Evolutionary conservation across 768 basidiomycete species (phyloP).

Genomic region (Cystobasidium onofrii): DNA sequence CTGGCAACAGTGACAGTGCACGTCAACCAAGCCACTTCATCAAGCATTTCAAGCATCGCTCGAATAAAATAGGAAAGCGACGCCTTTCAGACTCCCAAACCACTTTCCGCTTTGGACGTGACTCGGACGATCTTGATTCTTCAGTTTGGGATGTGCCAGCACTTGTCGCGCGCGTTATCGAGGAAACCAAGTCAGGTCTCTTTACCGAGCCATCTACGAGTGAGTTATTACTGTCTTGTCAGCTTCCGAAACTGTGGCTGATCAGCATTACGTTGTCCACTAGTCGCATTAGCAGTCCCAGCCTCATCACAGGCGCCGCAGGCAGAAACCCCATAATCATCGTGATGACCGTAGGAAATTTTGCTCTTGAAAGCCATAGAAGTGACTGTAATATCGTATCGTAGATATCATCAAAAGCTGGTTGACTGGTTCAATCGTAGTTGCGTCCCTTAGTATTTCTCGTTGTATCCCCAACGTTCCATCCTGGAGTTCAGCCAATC

Average conservation of each 20-base stretch:
- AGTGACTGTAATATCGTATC: background rate
- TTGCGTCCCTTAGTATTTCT: background rate
- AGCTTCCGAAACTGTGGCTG: background rate
- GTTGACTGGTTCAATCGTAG: conserved; percentile 1
- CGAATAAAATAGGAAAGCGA: background rate
- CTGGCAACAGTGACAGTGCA: background rate
- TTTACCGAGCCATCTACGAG: background rate
- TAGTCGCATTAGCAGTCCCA: background rate
- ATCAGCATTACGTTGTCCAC: background rate
- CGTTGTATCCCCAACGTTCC: background rate
- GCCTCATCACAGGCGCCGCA: background rate
- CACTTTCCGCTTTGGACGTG: background rate
- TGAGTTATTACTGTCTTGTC: background rate
- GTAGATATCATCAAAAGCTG: background rate
- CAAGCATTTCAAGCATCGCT: conserved; percentile 27
- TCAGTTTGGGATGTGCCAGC: background rate
- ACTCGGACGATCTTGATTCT: background rate
- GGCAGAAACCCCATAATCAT: background rate
- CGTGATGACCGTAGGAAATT: background rate
- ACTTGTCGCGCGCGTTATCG: background rate
- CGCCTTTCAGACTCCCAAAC: background rate
- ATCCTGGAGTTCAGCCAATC: background rate
- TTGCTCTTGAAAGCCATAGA: background rate
- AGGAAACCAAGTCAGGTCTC: background rate
- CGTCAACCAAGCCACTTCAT: conserved; percentile 30